Evolutionary conservation across 768 basidiomycete genomes (phyloP), one percentile per base, ranked within the genome.

Genomic region (Daedalea quercina): DNA sequence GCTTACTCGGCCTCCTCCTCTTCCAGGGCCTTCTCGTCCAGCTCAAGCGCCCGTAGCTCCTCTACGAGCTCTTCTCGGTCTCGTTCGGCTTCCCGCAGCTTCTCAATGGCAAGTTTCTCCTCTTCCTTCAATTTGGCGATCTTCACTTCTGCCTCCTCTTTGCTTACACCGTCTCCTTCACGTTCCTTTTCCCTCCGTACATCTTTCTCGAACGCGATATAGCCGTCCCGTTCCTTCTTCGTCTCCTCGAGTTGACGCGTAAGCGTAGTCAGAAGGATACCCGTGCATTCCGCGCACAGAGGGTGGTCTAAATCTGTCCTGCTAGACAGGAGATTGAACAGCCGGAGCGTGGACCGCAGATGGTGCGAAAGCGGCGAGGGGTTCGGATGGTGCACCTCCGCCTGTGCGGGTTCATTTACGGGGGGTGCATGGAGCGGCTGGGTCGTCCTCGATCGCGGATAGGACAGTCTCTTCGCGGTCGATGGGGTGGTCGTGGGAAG

Each of bases 241-340:
- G 87, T 87, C 71, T 96, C 93, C 53, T 95, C 92, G 15, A 95
- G 75, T 63, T 92, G 85, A 44, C 78, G 78, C 60, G 87, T 83
- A 28, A 98, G 78, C 23, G 81, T 81, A 1, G 74, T 74, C 26
- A 94, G 78, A 31, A 98, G 70, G 45, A 87, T 78, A 61, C 89
- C 85, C 2, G 94, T 91, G 68, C 96, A 99, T 63, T 98, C 95
- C 0, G 87, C 82, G 67, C 96, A 99, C 8, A 99, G 76, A 4
- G 96, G 96, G 65, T 97, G 94, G 65, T 94, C 91, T 42, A 94
- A 80, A 28, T 87, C 86, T 49, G 86, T 84, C 41, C 84, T 76
- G 52, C 84, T 79, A 12, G 89, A 88, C 42, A 92, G 74, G 26
- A 90, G 67, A 65, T 87, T 87, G 65, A 90, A 85, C 35, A 93